These are phyloP conservation scores for Amphibolis antarctica DNA, from an alignment of 106 monocot genomes.

Conservation along the genomic window DNA sequence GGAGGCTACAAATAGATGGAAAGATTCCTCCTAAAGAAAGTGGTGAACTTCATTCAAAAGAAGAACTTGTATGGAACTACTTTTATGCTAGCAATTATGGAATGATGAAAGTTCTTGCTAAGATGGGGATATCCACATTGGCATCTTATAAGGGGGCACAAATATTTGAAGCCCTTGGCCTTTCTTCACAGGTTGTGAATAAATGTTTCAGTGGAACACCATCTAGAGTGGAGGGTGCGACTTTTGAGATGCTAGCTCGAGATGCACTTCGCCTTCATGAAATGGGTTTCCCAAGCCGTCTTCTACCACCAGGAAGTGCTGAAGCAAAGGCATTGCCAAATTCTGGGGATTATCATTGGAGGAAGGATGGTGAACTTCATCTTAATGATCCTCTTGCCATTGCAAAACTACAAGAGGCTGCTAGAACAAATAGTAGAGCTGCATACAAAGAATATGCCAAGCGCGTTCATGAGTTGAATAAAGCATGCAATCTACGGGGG, in stretches of 20 bases:
- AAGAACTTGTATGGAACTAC: slow-evolving; percentile 70
- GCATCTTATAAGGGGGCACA: slow-evolving; percentile 97
- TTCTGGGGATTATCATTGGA: slow-evolving; percentile 94
- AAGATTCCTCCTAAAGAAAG: slow-evolving; percentile 74
- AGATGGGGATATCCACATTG: slow-evolving; percentile 94
- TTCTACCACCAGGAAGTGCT: slow-evolving; percentile 65
- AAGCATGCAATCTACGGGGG: slow-evolving; percentile 67
- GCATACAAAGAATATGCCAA: slow-evolving; percentile 88
- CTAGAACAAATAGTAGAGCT: slow-evolving; percentile 52
- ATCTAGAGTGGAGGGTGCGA: slow-evolving; percentile 78
- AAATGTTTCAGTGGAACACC: slow-evolving; percentile 91
- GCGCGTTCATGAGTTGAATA: slow-evolving; percentile 73
- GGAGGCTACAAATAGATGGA: slow-evolving; percentile 73
- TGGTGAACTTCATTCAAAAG: slow-evolving; percentile 38
- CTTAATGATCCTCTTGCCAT: slow-evolving; percentile 94
- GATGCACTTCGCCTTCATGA: slow-evolving; percentile 82
- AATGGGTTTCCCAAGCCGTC: slow-evolving; percentile 60
- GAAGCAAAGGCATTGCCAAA: slow-evolving; percentile 69
- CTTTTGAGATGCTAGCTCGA: slow-evolving; percentile 74
- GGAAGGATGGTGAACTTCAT: slow-evolving; percentile 86
- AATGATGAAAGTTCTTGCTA: slow-evolving; percentile 98
- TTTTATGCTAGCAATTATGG: slow-evolving; percentile 81
- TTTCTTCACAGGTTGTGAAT: slow-evolving; percentile 63
- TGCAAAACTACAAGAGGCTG: slow-evolving; percentile 86
- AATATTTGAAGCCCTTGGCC: slow-evolving; percentile 89